Base-by-base conservation (phyloP, 352 stramenopile genomes). In the Nothophytophthora sp. region DNA sequence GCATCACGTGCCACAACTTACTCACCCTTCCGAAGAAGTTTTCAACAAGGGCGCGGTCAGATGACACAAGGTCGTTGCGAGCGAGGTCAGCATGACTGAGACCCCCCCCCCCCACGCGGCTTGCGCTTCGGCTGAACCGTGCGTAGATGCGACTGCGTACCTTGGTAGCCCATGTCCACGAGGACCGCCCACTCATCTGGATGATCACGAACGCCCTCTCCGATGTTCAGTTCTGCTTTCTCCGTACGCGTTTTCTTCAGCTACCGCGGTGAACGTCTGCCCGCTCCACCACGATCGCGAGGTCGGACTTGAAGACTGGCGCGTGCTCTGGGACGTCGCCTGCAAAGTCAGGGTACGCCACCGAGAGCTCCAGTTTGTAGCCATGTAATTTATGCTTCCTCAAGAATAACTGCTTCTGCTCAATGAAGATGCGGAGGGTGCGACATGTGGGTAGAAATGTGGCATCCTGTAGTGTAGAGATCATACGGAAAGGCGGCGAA, bases 11-110 rank as follows among this genome's bases (percentile, higher is more conserved):
- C 55, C 42, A 65, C 12, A 62, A 43, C 15, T 34, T 50, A 19
- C 55, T 62, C 32, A 54, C 22, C 0, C 37, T 43, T 1, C 60
- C 60, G n/a, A 65, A 65, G 23, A 55, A 50, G 44, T 70, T 62
- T 38, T 70, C 43, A 1, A 70, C 48, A 0, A 70, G 29, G 27
- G 58, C 60, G n/a, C 60, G 36, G n/a, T 70, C 60, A 0, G 42
- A 58, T 12, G 60, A 65, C 12, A 62, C 38, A 1, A 18, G 11
- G 6, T 41, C 23, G 41, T 70, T 70, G 4, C 55, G 49, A 4
- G 49, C 39, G 29, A 61, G 28, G 23, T 62, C 48, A 0, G 44
- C 30, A 0, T 32, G 34, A 22, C 30, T 35, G 5, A 70, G 30
- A 0, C 23, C 37, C 13, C 29, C n/a, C n/a, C n/a, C n/a, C 38